Evolutionary conservation across 2,329 filamentous ascomycete species (phyloP).

Genomic region (Xylariomycetidae sp.): DNA sequence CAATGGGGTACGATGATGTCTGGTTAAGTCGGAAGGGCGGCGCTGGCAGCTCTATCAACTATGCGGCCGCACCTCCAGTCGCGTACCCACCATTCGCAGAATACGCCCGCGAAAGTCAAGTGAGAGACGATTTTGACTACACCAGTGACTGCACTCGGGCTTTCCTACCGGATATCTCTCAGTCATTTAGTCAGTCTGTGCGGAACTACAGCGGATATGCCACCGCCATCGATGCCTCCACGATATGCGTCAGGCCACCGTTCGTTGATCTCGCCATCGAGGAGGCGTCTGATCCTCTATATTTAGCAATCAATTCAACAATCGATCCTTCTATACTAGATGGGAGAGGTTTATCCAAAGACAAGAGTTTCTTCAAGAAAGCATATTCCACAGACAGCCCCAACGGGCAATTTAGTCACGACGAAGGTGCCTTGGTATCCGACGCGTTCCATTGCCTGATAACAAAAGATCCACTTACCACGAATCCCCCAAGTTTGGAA

Average conservation of each 20-base stretch:
- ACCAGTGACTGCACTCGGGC: conserved; percentile 2
- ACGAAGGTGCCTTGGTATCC: no score
- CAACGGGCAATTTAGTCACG: no score
- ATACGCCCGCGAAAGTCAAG: not conserved
- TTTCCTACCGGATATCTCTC: conserved; percentile 2
- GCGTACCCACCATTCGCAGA: conserved; percentile 3
- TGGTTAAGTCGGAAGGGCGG: not conserved
- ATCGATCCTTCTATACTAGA: not conserved
- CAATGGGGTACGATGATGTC: conserved; percentile 1
- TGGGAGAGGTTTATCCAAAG: no score
- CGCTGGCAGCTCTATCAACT: conserved; percentile 1
- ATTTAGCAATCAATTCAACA: not conserved
- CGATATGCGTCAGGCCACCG: conserved; percentile 2
- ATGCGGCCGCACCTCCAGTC: conserved; percentile 1
- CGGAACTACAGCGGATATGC: conserved; percentile 4
- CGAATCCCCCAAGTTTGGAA: not conserved
- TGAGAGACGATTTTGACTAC: conserved; percentile 1
- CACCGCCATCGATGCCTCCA: conserved; percentile 2
- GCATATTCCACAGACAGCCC: no score
- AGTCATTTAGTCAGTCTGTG: conserved; percentile 1
- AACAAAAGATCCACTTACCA: not conserved
- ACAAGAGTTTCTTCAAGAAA: no score
- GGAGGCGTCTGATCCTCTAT: not conserved
- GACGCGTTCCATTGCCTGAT: conserved; percentile 2
- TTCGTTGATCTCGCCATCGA: not conserved